Conservation (phyloP, 73 alveolate genomes). For the Breviolum minutum region DNA sequence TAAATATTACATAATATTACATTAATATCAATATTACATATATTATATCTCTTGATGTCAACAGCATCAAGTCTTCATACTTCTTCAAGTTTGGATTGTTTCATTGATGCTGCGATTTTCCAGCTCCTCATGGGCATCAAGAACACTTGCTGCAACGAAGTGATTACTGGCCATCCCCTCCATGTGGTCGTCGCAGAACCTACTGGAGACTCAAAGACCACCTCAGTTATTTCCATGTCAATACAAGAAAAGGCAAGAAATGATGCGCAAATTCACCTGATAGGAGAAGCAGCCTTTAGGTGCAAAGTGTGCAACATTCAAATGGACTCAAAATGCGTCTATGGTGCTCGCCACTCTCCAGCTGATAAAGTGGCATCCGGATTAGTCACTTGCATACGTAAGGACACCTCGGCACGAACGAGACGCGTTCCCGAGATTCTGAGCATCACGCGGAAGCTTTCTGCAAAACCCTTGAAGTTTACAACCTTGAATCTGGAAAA, state of each 20-base stretch:
- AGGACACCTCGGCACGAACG: background rate
- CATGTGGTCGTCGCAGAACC: conserved; percentile 13
- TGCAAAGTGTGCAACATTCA: too few relatives aligned
- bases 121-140: conserved; percentile 50
- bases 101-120: background rate
- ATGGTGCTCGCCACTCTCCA: conserved; percentile 36
- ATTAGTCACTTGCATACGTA: conserved; percentile 33
- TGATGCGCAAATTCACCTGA: too few relatives aligned
- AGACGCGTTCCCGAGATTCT: background rate
- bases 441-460: background rate
- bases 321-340: background rate
- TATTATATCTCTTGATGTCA: background rate
- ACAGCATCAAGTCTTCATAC: background rate
- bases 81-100: too few relatives aligned
- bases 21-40: background rate
- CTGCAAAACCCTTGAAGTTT: background rate
- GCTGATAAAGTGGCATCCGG: conserved; percentile 49
- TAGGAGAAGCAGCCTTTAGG: too few relatives aligned
- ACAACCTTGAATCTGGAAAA: too few relatives aligned
- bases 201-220: conserved; percentile 34
- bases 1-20: background rate
- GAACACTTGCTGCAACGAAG: conserved; percentile 55
- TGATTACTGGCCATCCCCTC: conserved; percentile 59
- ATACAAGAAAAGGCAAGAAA: too few relatives aligned
- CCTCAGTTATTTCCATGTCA: background rate